Conservation (phyloP, 805 yeast genomes). For the Barnettozyma pratensis region DNA sequence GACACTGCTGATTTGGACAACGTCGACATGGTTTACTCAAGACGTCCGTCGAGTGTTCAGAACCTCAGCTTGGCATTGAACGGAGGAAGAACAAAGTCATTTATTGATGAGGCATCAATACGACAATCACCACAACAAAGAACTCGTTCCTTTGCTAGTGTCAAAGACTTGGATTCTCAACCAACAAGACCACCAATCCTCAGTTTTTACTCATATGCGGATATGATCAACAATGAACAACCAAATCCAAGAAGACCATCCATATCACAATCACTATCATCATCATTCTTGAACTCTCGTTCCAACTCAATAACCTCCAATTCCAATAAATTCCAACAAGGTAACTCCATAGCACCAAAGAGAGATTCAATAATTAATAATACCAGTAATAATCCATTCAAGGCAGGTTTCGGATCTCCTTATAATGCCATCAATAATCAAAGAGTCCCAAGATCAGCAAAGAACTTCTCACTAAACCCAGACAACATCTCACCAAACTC, state of each 20-base stretch:
- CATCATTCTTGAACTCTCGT: conserved; percentile 25
- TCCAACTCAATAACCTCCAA: conserved; percentile 16
- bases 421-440: conserved; percentile 21
- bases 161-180: conserved; percentile 19
- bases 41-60: conserved; percentile 53
- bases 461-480: conserved; percentile 17
- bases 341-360: conserved; percentile 21
- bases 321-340: conserved; percentile 11
- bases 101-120: conserved; percentile 11
- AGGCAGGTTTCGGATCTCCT: conserved; percentile 30
- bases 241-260: conserved; percentile 56
- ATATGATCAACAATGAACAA: conserved; percentile 62
- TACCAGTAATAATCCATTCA: not conserved
- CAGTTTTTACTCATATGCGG: conserved; percentile 73
- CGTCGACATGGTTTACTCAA: conserved; percentile 64
- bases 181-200: conserved; percentile 23
- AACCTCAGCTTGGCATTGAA: conserved; percentile 27
- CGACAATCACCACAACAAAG: conserved; percentile 18
- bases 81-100: conserved; percentile 27
- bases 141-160: conserved; percentile 21
- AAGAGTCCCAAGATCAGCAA: conserved; percentile 11
- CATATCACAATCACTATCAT: conserved; percentile 36
- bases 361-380: conserved; percentile 11
- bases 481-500: conserved; percentile 23
- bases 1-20: conserved; percentile 54